A percentile compares a stretch with the other conserved stretches of the same genome.
These are phyloP conservation scores for Clavariopsis aquatica DNA, from an alignment of 495 filamentous ascomycete species.

Conservation along the genomic window DNA sequence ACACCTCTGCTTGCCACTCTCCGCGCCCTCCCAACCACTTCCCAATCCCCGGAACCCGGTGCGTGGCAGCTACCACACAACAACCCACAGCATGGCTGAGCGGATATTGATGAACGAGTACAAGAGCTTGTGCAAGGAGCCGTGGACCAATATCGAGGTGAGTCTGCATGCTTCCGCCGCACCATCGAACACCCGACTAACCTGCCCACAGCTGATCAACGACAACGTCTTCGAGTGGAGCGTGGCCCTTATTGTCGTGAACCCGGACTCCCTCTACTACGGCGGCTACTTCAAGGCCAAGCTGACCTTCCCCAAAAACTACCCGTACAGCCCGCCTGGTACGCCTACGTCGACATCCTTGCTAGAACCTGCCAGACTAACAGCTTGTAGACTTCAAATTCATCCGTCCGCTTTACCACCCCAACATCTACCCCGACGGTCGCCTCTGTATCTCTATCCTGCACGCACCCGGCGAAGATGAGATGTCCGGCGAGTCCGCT, in stretches of 20 bases:
- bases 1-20: not conserved
- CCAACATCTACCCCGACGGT: slow-evolving; percentile 90
- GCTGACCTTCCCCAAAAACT: slow-evolving; percentile 86
- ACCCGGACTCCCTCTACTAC: slow-evolving; percentile 86
- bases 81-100: slow-evolving; percentile 58
- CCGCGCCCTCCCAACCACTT: not conserved
- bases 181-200: slow-evolving; percentile 21
- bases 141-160: slow-evolving; percentile 90
- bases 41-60: not conserved
- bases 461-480: slow-evolving; percentile 86
- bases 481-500: slow-evolving; percentile 85
- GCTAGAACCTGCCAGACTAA: not conserved
- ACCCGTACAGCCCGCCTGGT: slow-evolving; percentile 85
- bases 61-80: slow-evolving; percentile 10
- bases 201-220: slow-evolving; percentile 60
- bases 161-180: slow-evolving; percentile 30
- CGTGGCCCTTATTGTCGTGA: slow-evolving; percentile 86
- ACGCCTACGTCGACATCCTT: slow-evolving; percentile 19
- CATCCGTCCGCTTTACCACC: slow-evolving; percentile 77
- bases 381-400: slow-evolving; percentile 71
- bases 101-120: slow-evolving; percentile 88
- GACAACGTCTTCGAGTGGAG: slow-evolving; percentile 83
- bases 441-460: slow-evolving; percentile 95
- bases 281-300: slow-evolving; percentile 88
- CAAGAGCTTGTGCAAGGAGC: slow-evolving; percentile 78